Base-by-base conservation (phyloP, 192 early-diverging fungal species). In the Entomortierella chlamydospora region DNA sequence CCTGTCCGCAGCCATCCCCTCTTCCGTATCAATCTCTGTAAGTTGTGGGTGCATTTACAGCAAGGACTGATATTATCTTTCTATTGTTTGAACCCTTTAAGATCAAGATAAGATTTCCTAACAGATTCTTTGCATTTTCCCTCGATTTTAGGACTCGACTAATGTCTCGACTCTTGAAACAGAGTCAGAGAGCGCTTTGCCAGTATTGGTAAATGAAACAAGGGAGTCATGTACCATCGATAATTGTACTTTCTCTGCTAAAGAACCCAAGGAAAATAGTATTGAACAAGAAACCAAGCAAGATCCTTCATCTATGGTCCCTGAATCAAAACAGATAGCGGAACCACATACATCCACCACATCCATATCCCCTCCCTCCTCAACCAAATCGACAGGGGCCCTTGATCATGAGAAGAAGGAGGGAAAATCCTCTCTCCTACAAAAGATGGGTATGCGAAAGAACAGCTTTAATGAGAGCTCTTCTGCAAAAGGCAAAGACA, bases 361-460 rank as follows among this genome's bases (percentile, higher is more conserved):
- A 9, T 41, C 58, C 1, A 59, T 56, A 12, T 18, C n/a, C n/a
- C n/a, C n/a, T n/a, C n/a, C n/a, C n/a, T n/a, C 60, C 1, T 57
- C 70, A n/a, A 15, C 57, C 25, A 42, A 42, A 25, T n/a, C 51
- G 26, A n/a, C 57, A 37, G 51, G 49, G 49, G 18, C 15, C 10
- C 5, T n/a, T 0, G 62, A 63, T 2, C 43, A 63, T 5, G 61
- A 63, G 49, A 63, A 51, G 49, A 51, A 61, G 31, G 64, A 61
- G 4, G 31, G 52, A 23, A 71, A 63, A 51, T 37, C 64, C 1
- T 78, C 28, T 30, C 45, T 78, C 57, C 43, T 78, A 56, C 59
- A 64, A 3, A 69, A 59, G 29, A 69, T 78, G 61, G 61, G 66
- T 28, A 41, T 56, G 39, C 74, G 74, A n/a, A 78, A 64, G 50